Evolutionary conservation across 495 filamentous ascomycete species (phyloP).

Genomic region (Chaetomium cochliodes): DNA sequence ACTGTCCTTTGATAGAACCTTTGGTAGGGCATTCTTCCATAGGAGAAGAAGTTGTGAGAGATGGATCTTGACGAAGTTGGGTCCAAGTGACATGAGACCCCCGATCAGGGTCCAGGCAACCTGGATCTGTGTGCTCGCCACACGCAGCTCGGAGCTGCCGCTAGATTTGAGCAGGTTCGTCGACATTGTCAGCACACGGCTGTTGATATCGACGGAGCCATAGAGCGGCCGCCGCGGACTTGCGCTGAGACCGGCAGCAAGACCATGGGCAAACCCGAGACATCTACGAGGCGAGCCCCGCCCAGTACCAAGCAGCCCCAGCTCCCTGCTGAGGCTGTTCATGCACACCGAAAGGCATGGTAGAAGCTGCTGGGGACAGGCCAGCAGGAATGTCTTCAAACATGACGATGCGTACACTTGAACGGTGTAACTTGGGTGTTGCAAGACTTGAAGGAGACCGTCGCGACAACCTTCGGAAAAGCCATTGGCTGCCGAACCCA

Average conservation of each 20-base stretch:
- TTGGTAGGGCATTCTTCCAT: constrained; percentile 96
- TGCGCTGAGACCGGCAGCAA: constrained; percentile 88
- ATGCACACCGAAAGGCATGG: constrained; percentile 92
- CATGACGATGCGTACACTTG: constrained; percentile 85
- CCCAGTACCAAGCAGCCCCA: constrained; percentile 70
- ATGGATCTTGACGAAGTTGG: constrained; percentile 99
- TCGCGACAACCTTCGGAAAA: constrained; percentile 82
- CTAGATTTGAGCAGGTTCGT: constrained; percentile 92
- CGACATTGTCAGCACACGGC: constrained; percentile 83
- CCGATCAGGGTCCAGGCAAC: constrained; percentile 98
- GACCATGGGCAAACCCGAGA: constrained; percentile 88
- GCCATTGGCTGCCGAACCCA: constrained; percentile 75
- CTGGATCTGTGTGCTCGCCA: constrained; percentile 92
- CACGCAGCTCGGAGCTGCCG: constrained; percentile 83
- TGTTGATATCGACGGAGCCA: constrained; percentile 92
- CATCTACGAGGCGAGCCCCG: constrained; percentile 81
- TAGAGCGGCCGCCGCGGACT: constrained; percentile 85
- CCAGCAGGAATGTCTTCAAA: constrained; percentile 80
- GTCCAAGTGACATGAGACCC: constrained; percentile 91
- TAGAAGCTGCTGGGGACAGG: constrained; percentile 86
- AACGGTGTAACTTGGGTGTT: constrained; percentile 94
- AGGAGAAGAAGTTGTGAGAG: constrained; percentile 91
- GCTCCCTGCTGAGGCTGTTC: constrained; percentile 88
- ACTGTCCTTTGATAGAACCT: constrained; percentile 87
- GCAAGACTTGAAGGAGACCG: constrained; percentile 82